These are phyloP conservation scores for Rhodotorula sp. DNA, from an alignment of 1,284 basidiomycete species.

Conservation along the genomic window DNA sequence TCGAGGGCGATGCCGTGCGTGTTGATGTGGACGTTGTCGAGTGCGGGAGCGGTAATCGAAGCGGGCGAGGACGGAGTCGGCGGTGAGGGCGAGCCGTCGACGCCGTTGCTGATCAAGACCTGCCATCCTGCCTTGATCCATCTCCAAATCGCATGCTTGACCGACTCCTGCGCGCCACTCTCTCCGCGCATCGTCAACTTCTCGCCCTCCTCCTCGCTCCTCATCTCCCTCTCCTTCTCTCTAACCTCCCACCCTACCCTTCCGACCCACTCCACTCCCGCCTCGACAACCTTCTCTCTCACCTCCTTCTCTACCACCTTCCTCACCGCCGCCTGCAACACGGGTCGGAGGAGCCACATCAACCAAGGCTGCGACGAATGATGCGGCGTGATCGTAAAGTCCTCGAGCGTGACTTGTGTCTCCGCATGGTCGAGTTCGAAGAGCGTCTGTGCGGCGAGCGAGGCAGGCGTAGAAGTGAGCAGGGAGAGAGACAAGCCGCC, in stretches of 20 bases:
- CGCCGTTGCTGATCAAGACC: not conserved
- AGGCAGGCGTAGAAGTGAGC: not conserved
- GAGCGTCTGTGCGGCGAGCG: not conserved
- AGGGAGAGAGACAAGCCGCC: not conserved
- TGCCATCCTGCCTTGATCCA: slow-evolving; percentile 17
- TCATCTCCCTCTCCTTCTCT: not conserved
- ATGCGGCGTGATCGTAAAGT: slow-evolving; percentile 23
- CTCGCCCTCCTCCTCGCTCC: not conserved
- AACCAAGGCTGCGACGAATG: slow-evolving; percentile 17
- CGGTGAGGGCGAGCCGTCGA: too few species aligned
- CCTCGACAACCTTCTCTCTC: slow-evolving; percentile 10
- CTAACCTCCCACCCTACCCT: slow-evolving; percentile 4
- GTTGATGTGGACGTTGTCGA: slow-evolving; percentile 15
- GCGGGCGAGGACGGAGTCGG: not conserved
- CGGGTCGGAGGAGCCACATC: slow-evolving; percentile 13
- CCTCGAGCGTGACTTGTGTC: not conserved
- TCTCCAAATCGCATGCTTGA: slow-evolving; percentile 4
- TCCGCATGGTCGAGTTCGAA: not conserved
- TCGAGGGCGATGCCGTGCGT: slow-evolving; percentile 24
- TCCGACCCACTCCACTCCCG: slow-evolving; percentile 6
- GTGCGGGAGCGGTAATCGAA: not conserved
- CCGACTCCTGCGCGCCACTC: not conserved
- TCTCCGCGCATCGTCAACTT: not conserved
- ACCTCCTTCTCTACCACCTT: slow-evolving; percentile 19
- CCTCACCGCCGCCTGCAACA: slow-evolving; percentile 7